Evolutionary conservation across 2,329 filamentous ascomycete species (phyloP), one percentile per base, ranked within the genome.

Genomic region (Cordyceps tenuipes): DNA sequence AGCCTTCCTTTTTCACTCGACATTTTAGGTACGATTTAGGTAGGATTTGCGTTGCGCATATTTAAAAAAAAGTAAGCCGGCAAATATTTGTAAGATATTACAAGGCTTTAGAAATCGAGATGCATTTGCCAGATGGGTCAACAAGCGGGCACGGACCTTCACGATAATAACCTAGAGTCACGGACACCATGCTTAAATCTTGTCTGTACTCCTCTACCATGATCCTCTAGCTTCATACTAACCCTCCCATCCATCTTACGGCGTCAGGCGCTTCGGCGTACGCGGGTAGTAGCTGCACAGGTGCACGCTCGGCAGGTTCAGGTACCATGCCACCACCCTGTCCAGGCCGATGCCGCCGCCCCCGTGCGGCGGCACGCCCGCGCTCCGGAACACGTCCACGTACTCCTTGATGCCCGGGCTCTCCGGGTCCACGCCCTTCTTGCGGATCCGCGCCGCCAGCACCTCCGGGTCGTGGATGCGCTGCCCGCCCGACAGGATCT

Each of bases 281-380:
- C 82, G 75, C 10, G 83, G 82, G 68, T 83, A 85, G 67, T 79
- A 83, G 56, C 75, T 76, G 26, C 82, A 77, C 54, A 85, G 71
- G 66, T 85, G 82, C 59, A 85, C 82, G 65, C 78, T 83, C 2
- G 82, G 83, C 64, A 86, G 68, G 66, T 79, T 79, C 62, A 86
- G 70, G 68, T 80, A 85, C 79, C 81, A 86, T 6, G 83, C 81
- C 55, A 96, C 86, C 57, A 97, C 88, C 69, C 92, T 86, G 76
- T 97, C 91, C 56, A 97, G 78, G 54, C 92, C 91, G 66, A 96
- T 92, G 72, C 91, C 91, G 68, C 90, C 91, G 64, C 91, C 91
- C 44, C 90, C 91, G 69, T 96, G 92, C 1, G 91, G 89, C n/a
- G 92, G 91, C 23, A 91, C 88, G 65, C 90, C 91, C 71, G 87